phyloP scores from a whole-genome alignment of 1,284 basidiomycete species.

The Xerocomus amazonicus region DNA sequence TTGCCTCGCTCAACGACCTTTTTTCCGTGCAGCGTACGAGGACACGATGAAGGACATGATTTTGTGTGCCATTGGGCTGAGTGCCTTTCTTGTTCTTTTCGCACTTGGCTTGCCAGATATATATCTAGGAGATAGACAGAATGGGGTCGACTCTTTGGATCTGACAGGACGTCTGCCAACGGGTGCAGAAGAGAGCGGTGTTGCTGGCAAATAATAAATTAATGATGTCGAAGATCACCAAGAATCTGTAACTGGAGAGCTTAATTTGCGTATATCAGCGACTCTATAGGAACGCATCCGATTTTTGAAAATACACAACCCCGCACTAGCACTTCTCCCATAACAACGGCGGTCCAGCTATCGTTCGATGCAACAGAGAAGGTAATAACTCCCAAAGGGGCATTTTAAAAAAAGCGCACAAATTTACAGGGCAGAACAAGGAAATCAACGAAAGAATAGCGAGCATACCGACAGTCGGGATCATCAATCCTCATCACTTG shows the following conservation, averaged over 20 bases:
- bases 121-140: conserved; percentile 27
- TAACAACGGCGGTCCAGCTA: conserved; percentile 1
- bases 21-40: conserved; percentile 33
- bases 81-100: conserved; percentile 25
- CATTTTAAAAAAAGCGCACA: conserved; percentile 12
- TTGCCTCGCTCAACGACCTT: too few relatives aligned
- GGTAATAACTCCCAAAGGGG: conserved; percentile 4
- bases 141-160: conserved; percentile 25
- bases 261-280: too few relatives aligned
- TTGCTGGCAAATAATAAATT: not conserved
- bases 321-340: too few relatives aligned
- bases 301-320: too few relatives aligned
- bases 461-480: not conserved
- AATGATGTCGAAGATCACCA: not conserved
- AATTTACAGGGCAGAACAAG: conserved; percentile 13
- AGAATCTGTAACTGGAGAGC: too few relatives aligned
- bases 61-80: conserved; percentile 26
- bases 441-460: not conserved
- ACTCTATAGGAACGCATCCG: too few relatives aligned
- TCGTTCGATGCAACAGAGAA: conserved; percentile 2
- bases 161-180: conserved; percentile 11
- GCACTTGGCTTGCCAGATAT: conserved; percentile 26
- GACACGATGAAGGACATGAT: conserved; percentile 44
- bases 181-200: not conserved
- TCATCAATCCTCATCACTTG: conserved; percentile 53